Base-by-base conservation (phyloP, 108 stramenopile species). In the Discostella stelligeroides region DNA sequence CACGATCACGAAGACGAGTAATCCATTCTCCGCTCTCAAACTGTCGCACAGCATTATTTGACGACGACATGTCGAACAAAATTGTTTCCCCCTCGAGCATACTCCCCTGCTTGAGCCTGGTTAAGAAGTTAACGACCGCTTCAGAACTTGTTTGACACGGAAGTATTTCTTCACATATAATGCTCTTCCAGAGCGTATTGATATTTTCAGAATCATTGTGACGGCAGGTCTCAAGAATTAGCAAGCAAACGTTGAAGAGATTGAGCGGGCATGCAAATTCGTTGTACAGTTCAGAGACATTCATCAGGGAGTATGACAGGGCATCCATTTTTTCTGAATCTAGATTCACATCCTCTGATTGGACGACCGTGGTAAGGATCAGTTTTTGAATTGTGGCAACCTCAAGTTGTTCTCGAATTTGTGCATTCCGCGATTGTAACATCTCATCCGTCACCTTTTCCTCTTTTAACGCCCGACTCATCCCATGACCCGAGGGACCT, bases 11-110 rank as follows among this genome's bases (percentile, higher is more conserved):
- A 14, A 95, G 60, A 8, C 51, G 61, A 12, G 76, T 63, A 29
- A 90, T 72, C 94, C 94, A 95, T 23, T 54, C 73, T 25, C 91
- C 90, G 21, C 86, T 66, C 37, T 95, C 94, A 72, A 95, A 95
- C 25, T 79, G 30, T 2, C 63, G 72, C 7, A 81, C 1, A n/a
- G n/a, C n/a, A 45, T 41, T 20, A 55, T 66, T 53, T 14, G 40
- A 55, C 46, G 60, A 41, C 18, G 54, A 56, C 25, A 62, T 57
- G 11, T 63, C 47, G 23, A 60, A 57, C 10, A 66, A 47, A 49
- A 80, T 47, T 6, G 51, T 60, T 53, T 79, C 78, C 27, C 73
- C 70, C 51, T 84, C 70, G 21, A 84, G 63, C 30, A 77, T 51
- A 42, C 70, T 84, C 21, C 82, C 86, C 57, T 73, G 80, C 42